Percentiles rank a stretch among this genome's conserved stretches.
Evolutionary conservation across 345 rosid genomes (phyloP).

Genomic region (Odontarrhena argentea): DNA sequence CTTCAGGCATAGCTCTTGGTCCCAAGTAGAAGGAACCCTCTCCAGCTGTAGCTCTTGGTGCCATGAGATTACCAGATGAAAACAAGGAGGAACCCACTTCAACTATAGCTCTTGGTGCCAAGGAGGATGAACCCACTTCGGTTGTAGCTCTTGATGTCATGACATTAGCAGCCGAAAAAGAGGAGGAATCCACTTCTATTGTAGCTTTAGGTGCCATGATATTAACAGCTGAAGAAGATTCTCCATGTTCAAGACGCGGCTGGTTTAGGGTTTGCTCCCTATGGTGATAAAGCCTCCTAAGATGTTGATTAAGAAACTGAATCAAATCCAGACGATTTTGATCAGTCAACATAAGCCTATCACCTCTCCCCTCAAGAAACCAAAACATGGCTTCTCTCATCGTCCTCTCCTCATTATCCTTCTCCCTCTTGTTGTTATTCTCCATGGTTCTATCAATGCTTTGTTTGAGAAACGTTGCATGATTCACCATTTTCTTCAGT

Average conservation of each 20-base stretch:
- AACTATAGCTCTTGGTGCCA: background rate
- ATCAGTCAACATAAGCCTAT: background rate
- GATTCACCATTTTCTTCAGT: conserved; percentile 42
- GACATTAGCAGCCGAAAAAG: too few species aligned
- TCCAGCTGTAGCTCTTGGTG: too few species aligned
- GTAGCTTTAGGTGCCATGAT: background rate
- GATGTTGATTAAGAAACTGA: conserved; percentile 15
- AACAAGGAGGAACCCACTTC: conserved; percentile 18
- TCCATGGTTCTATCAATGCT: conserved; percentile 29
- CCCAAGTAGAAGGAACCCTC: too few species aligned
- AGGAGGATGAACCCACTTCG: too few species aligned
- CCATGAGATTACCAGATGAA: background rate
- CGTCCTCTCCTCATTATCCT: conserved; percentile 21
- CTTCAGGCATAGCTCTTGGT: too few species aligned
- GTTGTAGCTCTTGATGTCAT: too few species aligned
- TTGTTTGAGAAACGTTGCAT: conserved; percentile 40
- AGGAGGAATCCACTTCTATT: too few species aligned
- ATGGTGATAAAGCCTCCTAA: conserved; percentile 14
- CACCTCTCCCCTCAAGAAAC: background rate
- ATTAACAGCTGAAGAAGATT: conserved; percentile 26
- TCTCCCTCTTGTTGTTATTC: conserved; percentile 10
- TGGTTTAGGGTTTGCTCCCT: background rate
- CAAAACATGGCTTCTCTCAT: conserved; percentile 28
- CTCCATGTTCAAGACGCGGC: background rate
- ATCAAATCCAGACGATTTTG: background rate